Evolutionary conservation across 768 basidiomycete genomes (phyloP).

Genomic region (Boletus fagicola): DNA sequence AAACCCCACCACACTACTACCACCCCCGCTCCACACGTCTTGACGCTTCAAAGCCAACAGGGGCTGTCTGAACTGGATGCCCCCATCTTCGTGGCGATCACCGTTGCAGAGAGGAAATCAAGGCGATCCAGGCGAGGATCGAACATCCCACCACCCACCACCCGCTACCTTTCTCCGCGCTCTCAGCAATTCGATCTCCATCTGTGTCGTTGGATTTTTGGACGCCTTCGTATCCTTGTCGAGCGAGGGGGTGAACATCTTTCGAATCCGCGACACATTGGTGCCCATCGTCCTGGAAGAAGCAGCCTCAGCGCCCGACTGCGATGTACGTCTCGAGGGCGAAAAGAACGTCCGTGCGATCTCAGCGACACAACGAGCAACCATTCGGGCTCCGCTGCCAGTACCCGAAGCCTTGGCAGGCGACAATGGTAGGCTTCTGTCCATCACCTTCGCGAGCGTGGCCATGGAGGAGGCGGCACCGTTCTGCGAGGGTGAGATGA

Average conservation of each 20-base stretch:
- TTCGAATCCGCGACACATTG: not conserved
- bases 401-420: not conserved
- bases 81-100: not conserved
- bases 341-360: not conserved
- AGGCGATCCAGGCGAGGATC: not conserved
- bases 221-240: not conserved
- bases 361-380: not conserved
- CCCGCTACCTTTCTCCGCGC: conserved; percentile 2
- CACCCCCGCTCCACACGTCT: not conserved
- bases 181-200: conserved; percentile 10
- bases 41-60: not conserved
- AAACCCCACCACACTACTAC: not conserved
- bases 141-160: not conserved
- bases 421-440: not conserved
- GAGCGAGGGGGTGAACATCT: conserved; percentile 6
- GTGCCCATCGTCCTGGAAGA: not conserved
- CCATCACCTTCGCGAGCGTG: not conserved
- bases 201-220: conserved; percentile 1
- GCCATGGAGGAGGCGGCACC: not conserved
- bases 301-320: not conserved
- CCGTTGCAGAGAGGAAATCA: not conserved
- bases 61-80: not conserved
- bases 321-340: not conserved
- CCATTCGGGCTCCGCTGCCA: not conserved
- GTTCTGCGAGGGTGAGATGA: not conserved